A percentile compares a stretch with the other conserved stretches of the same genome.
phyloP scores from a whole-genome alignment of 1,284 basidiomycete genomes.

The Athelia psychrophila region DNA sequence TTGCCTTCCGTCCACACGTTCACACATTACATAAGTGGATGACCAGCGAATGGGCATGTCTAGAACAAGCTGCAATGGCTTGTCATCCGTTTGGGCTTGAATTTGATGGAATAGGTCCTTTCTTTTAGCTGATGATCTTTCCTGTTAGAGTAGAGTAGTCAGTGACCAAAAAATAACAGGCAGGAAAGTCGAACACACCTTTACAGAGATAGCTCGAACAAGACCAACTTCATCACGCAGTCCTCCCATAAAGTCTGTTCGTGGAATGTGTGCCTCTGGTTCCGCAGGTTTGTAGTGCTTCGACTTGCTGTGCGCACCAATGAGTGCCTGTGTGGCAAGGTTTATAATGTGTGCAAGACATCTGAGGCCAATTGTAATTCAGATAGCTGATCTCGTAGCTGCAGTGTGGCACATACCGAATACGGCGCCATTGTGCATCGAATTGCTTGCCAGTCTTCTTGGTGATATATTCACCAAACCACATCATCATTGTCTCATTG shows the following conservation, averaged over 20 bases:
- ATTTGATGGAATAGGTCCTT: conserved; percentile 5
- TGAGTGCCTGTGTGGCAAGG: conserved; percentile 14
- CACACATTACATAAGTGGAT: conserved; percentile 8
- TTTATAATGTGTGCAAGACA: conserved; percentile 20
- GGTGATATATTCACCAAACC: not conserved
- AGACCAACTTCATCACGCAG: not conserved
- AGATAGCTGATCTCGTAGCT: not conserved
- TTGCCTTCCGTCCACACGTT: not conserved
- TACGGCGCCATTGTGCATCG: not conserved
- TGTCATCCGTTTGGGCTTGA: conserved; percentile 2
- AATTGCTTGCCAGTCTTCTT: not conserved
- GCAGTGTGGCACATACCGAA: not conserved
- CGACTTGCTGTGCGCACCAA: conserved; percentile 9
- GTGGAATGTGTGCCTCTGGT: not conserved
- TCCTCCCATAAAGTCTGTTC: not conserved
- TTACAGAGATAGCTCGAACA: not conserved
- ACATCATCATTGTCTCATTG: conserved; percentile 5
- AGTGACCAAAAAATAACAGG: not conserved
- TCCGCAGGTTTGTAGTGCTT: conserved; percentile 10
- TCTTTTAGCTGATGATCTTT: conserved; percentile 2
- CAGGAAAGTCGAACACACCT: not conserved
- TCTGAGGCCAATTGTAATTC: not conserved
- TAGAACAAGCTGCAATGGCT: conserved; percentile 1
- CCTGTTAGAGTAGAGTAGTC: conserved; percentile 4
- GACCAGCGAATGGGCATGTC: conserved; percentile 13